Base-by-base conservation (phyloP, 2,329 filamentous ascomycete species). In the Trichoderma citrinoviride region DNA sequence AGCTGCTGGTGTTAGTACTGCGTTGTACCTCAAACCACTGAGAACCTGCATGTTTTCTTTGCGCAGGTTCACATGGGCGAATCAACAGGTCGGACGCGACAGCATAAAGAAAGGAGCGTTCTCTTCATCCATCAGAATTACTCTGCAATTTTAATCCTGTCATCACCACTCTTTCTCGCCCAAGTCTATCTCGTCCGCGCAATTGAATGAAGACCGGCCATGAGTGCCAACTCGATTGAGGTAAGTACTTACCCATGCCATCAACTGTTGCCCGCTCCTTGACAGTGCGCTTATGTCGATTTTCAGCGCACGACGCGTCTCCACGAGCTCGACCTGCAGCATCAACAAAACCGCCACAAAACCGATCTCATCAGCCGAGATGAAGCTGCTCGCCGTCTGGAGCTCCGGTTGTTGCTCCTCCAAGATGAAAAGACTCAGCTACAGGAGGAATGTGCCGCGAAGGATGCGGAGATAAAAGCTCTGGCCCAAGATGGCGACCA, bases 381-480 rank as follows among this genome's bases (percentile, higher is more conserved):
- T 68, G 93, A 98, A 75, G 86, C 89, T 66, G 81, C 86, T 44
- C 87, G 93, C 54, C 84, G 88, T 68, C 77, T 92, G 60, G 87
- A 87, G 69, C 82, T 94, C 67, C 85, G 88, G 67, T 82, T 88
- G 62, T 78, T 93, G 61, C 77, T 93, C n/a, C 80, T 91, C n/a
- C 83, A 88, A 67, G 87, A 93, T 68, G 90, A 96, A 68, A 91
- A 89, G 68, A 85, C 88, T 54, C 82, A 85, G 10, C 77, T 97
- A 29, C 85, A 86, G 68, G 84, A 87, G 50, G 83, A 89, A 68
- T 75, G 93, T 19, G 77, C 81, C 4, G 78, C 85, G 44, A 84
- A 85, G 69, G 85, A 90, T 58, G 81, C 85, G 58, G 83, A 85
- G 49, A 83, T 89, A 57, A 84, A 85, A 33, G 69, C 76, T 10